Percentiles rank a stretch among this genome's conserved stretches.
Evolutionary conservation across 2,329 filamentous ascomycete species (phyloP).

Genomic region (Helminthosporium solani): DNA sequence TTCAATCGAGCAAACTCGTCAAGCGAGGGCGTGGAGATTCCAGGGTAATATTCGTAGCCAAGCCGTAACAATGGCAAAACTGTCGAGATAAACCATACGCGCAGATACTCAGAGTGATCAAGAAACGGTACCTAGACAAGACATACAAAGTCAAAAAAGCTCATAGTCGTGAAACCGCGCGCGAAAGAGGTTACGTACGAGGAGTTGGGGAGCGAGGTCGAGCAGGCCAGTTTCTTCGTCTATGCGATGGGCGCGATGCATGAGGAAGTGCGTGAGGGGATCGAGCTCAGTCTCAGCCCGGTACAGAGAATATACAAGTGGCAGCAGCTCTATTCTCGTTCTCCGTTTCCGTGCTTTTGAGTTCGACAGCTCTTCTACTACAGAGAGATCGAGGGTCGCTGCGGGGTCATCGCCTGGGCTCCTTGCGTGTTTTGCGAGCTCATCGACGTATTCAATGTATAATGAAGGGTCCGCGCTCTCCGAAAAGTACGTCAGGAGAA

Average conservation of each 20-base stretch:
- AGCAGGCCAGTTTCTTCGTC: slow-evolving; percentile 73
- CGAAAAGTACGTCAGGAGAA: slow-evolving; percentile 75
- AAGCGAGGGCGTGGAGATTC: slow-evolving; percentile 56
- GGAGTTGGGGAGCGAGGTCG: slow-evolving; percentile 64
- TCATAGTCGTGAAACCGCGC: too few species aligned
- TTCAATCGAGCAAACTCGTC: slow-evolving; percentile 63
- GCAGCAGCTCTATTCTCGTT: slow-evolving; percentile 62
- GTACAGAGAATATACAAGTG: slow-evolving; percentile 55
- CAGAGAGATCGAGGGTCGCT: slow-evolving; percentile 53
- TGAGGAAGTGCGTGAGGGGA: slow-evolving; percentile 62
- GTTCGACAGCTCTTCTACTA: slow-evolving; percentile 61
- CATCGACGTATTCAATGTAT: slow-evolving; percentile 63
- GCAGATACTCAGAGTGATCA: slow-evolving; percentile 59
- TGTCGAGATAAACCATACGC: slow-evolving; percentile 68
- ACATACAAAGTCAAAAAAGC: too few species aligned
- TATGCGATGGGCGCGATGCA: slow-evolving; percentile 67
- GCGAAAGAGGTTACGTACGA: too few species aligned
- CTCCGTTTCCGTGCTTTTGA: slow-evolving; percentile 64
- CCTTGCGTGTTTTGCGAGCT: slow-evolving; percentile 55
- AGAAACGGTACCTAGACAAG: too few species aligned
- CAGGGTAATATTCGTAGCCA: slow-evolving; percentile 68
- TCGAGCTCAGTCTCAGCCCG: slow-evolving; percentile 55
- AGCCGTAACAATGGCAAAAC: slow-evolving; percentile 68
- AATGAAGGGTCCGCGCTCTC: slow-evolving; percentile 64
- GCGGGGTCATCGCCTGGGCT: slow-evolving; percentile 40